Conservation (phyloP, 1,284 basidiomycete genomes). For the Cutaneotrichosporon arboriforme region DNA sequence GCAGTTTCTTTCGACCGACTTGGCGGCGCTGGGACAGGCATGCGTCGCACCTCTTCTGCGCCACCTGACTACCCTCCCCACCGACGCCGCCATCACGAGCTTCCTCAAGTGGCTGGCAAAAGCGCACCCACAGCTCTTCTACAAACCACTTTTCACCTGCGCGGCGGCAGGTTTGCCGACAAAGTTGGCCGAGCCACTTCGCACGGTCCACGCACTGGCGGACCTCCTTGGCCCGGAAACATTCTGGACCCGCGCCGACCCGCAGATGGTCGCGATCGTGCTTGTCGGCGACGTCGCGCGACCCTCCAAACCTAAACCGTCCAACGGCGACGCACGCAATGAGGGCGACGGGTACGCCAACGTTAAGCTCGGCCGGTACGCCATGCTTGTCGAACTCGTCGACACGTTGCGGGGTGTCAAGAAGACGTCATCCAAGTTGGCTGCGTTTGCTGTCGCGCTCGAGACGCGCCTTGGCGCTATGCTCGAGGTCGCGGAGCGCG, state of each 20-base stretch:
- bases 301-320: too few relatives aligned
- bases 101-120: slow-evolving; percentile 27
- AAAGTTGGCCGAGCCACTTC: slow-evolving; percentile 58
- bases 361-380: slow-evolving; percentile 61
- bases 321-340: too few relatives aligned
- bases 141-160: slow-evolving; percentile 66
- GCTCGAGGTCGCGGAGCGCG: slow-evolving; percentile 58
- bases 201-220: slow-evolving; percentile 54
- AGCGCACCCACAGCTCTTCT: slow-evolving; percentile 60
- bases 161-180: slow-evolving; percentile 60
- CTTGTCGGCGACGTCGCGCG: slow-evolving; percentile 44
- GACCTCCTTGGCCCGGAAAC: slow-evolving; percentile 53
- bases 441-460: slow-evolving; percentile 54
- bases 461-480: slow-evolving; percentile 59
- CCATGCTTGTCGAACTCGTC: slow-evolving; percentile 58
- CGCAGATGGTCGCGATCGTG: slow-evolving; percentile 70
- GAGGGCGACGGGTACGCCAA: slow-evolving; percentile 37
- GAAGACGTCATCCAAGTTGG: slow-evolving; percentile 15
- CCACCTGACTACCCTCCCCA: background rate
- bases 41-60: slow-evolving; percentile 16
- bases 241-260: slow-evolving; percentile 61
- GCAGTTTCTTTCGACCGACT: slow-evolving; percentile 14
- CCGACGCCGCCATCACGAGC: slow-evolving; percentile 7
- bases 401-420: background rate
- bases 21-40: slow-evolving; percentile 3